Conservation (phyloP, 768 basidiomycete species). For the Hypsizygus marmoreus region DNA sequence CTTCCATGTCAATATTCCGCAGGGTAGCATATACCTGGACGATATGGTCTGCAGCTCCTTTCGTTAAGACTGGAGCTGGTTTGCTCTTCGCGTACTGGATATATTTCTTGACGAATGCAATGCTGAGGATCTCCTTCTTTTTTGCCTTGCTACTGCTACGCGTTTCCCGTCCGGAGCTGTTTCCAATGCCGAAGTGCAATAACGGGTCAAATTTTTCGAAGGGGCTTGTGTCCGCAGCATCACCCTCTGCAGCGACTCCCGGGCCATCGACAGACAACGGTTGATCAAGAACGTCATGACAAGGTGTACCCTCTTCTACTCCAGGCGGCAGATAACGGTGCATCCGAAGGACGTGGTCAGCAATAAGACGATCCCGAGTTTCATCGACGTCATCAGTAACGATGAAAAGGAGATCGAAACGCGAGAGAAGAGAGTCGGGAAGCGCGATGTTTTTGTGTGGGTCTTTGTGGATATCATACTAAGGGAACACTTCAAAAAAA, state of each 20-base stretch:
- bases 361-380: slow-evolving; percentile 88
- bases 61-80: slow-evolving; percentile 80
- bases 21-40: slow-evolving; percentile 89
- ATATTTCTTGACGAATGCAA: slow-evolving; percentile 96
- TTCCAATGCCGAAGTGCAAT: slow-evolving; percentile 79
- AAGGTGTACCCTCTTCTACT: slow-evolving; percentile 93
- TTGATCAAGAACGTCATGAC: slow-evolving; percentile 85
- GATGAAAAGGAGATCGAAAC: slow-evolving; percentile 97
- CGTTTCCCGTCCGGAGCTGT: slow-evolving; percentile 50
- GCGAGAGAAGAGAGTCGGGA: slow-evolving; percentile 95
- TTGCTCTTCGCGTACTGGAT: slow-evolving; percentile 96
- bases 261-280: slow-evolving; percentile 87
- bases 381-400: slow-evolving; percentile 99
- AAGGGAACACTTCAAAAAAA: slow-evolving; percentile 16
- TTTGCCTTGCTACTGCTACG: slow-evolving; percentile 61
- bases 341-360: slow-evolving; percentile 96
- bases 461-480: slow-evolving; percentile 99
- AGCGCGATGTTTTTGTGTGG: slow-evolving; percentile 98
- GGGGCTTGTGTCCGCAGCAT: slow-evolving; percentile 71
- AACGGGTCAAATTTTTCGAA: slow-evolving; percentile 98
- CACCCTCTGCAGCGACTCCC: slow-evolving; percentile 49
- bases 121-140: slow-evolving; percentile 84
- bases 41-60: slow-evolving; percentile 93
- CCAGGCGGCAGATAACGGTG: slow-evolving; percentile 97
- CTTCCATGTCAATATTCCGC: slow-evolving; percentile 89